Conservation (phyloP, 176 grass and related monocot genomes). For the Avena sativa region DNA sequence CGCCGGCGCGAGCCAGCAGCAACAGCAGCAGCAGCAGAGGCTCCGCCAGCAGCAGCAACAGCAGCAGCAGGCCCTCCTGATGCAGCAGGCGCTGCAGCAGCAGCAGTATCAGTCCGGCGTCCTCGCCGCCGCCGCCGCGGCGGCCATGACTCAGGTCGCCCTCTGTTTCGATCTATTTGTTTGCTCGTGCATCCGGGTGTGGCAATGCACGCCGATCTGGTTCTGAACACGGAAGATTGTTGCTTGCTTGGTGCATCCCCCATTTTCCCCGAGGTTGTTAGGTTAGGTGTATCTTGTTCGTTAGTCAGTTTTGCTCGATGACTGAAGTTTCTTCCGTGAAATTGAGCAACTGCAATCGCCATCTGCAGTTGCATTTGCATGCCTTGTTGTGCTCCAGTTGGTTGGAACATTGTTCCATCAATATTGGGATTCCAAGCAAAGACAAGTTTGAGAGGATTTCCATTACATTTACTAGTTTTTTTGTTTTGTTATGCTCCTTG, state of each 20-base stretch:
- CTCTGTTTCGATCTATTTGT: conserved; percentile 48
- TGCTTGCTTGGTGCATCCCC: conserved; percentile 42
- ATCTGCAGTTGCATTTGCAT: conserved; percentile 35
- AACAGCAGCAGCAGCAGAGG: conserved; percentile 64
- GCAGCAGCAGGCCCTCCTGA: conserved; percentile 72
- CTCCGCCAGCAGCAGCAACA: conserved; percentile 67
- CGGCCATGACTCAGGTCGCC: conserved; percentile 70
- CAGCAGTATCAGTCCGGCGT: conserved; percentile 82
- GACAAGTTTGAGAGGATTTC: neutral
- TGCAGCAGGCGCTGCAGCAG: conserved; percentile 76
- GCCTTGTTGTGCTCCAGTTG: neutral
- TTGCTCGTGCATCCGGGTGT: conserved; percentile 7
- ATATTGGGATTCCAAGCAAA: conserved; percentile 24
- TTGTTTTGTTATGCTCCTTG: conserved; percentile 10
- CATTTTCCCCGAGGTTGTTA: neutral
- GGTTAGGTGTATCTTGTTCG: conserved; percentile 24
- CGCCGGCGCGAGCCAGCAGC: conserved; percentile 55
- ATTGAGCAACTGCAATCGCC: conserved; percentile 20
- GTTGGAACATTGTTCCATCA: conserved; percentile 18
- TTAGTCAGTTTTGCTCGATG: conserved; percentile 17
- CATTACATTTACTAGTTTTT: conserved; percentile 20
- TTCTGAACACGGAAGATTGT: conserved; percentile 16
- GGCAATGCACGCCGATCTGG: conserved; percentile 51
- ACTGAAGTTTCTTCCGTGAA: conserved; percentile 28
- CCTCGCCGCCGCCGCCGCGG: conserved; percentile 64